Percentiles rank a stretch among this genome's conserved stretches.
Conservation (phyloP, 192 early-diverging fungal genomes). For the Podila horticola region DNA sequence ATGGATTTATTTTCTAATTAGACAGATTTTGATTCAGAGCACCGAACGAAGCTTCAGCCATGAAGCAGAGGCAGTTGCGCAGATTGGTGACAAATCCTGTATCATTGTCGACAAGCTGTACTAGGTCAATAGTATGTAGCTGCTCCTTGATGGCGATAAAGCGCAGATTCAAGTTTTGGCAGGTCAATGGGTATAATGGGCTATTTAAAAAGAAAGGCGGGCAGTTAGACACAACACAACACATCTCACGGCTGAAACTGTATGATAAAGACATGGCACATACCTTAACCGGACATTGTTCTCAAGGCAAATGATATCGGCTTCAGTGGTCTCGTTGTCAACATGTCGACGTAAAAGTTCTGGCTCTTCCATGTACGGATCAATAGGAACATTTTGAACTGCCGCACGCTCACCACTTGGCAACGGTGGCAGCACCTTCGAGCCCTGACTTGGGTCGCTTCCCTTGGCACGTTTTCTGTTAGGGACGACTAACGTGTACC, state of each 20-base stretch:
- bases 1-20: not conserved
- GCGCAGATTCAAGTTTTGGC: slow-evolving; percentile 63
- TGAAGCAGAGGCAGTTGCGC: slow-evolving; percentile 56
- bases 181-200: slow-evolving; percentile 64
- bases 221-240: not conserved
- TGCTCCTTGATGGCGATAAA: slow-evolving; percentile 70
- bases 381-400: slow-evolving; percentile 55
- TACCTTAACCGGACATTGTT: slow-evolving; percentile 70
- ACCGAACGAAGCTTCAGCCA: slow-evolving; percentile 52
- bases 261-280: not conserved
- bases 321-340: slow-evolving; percentile 67
- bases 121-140: slow-evolving; percentile 64
- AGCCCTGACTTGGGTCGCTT: slow-evolving; percentile 49
- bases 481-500: slow-evolving; percentile 65
- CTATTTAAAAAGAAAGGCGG: slow-evolving; percentile 23
- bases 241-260: not conserved
- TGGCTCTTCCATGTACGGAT: slow-evolving; percentile 67
- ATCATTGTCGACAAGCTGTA: slow-evolving; percentile 67
- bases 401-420: slow-evolving; percentile 44
- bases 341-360: slow-evolving; percentile 65
- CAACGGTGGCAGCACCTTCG: slow-evolving; percentile 51
- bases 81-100: slow-evolving; percentile 70
- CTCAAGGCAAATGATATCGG: slow-evolving; percentile 67
- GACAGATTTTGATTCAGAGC: slow-evolving; percentile 10
- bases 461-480: slow-evolving; percentile 62